Conservation (phyloP, 208 protist species). For the Leishmania aethiopica region DNA sequence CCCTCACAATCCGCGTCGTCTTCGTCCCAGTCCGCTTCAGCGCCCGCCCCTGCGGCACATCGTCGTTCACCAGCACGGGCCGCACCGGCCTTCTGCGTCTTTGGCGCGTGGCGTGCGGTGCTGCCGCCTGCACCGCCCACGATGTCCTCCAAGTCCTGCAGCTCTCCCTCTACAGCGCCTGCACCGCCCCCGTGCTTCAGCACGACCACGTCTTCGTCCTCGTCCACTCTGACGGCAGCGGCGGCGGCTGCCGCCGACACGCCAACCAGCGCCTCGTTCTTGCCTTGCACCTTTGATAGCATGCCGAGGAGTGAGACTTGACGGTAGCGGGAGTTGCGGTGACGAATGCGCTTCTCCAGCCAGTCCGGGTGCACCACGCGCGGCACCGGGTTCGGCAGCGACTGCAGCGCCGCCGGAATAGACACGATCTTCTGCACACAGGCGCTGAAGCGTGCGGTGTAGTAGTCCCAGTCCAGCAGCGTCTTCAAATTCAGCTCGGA, state of each 20-base stretch:
- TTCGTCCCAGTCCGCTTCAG: slow-evolving; percentile 37
- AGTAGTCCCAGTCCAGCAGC: slow-evolving; percentile 99
- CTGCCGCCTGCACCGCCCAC: slow-evolving; percentile 1
- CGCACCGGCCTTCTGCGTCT: not conserved
- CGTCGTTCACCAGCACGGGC: not conserved
- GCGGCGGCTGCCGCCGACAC: not conserved
- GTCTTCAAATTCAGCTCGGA: slow-evolving; percentile 77
- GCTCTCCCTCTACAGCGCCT: not conserved
- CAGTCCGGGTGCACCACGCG: slow-evolving; percentile 98
- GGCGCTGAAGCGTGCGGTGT: slow-evolving; percentile 95
- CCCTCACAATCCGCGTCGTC: slow-evolving; percentile 29
- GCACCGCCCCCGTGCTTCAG: not conserved
- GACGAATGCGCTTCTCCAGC: slow-evolving; percentile 93
- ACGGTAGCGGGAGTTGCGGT: slow-evolving; percentile 78
- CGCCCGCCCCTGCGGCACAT: not conserved
- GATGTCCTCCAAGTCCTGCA: slow-evolving; percentile 71
- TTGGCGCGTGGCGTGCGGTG: not conserved
- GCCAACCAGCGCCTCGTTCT: not conserved
- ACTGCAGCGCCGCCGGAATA: slow-evolving; percentile 98
- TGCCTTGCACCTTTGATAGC: slow-evolving; percentile 36
- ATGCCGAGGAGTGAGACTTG: slow-evolving; percentile 71
- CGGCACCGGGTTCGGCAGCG: slow-evolving; percentile 97
- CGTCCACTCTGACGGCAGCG: not conserved
- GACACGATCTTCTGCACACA: slow-evolving; percentile 99
- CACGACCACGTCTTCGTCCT: not conserved